Evolutionary conservation across 208 protist species (phyloP), one percentile per base, ranked within the genome.

Genomic region (Trypanosoma lewisi): DNA sequence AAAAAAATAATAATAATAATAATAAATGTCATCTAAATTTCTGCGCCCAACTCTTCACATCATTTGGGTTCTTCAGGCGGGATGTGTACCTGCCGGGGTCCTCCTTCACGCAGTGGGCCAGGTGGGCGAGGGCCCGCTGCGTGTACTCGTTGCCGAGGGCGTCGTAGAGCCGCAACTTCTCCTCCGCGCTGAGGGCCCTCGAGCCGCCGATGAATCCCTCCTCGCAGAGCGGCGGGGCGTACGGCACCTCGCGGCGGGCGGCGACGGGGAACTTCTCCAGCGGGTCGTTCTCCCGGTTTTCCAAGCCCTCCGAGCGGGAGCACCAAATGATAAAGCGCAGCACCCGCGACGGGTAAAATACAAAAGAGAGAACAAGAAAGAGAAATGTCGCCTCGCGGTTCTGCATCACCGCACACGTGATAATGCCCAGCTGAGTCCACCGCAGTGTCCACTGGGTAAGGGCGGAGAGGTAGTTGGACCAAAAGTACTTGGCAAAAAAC

Each of bases 21-120:
- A 45, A 45, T 4, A 45, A 45, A 45, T 9, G 6, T n/a, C 19
- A 45, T 2, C 19, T 45, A 17, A 21, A 58, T 7, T 52, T 25
- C 27, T 30, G 47, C 8, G 85, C 85, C 80, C 81, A 92, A n/a
- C 67, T 63, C 41, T 67, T 53, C 19, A 87, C 57, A 0, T 67
- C 67, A 25, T 85, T 84, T 8, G 85, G 77, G 53, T 92, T 77
- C 36, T 56, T 64, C 33, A 92, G 59, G 21, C 80, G 73, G 30
- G 66, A 62, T 3, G 78, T 70, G 51, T 89, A 89, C 19, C 64
- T 48, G n/a, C 61, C 67, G 0, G 81, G 79, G 17, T 83, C 60
- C 9, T 70, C 50, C 17, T 76, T 73, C 53, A 92, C 45, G 33
- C 70, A 67, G n/a, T 70, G 44, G 21, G 85, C 81, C 6, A 92